A percentile compares a stretch with the other conserved stretches of the same genome.
Evolutionary conservation across 1,284 basidiomycete genomes (phyloP).

Genomic region (Ganoderma boninense): DNA sequence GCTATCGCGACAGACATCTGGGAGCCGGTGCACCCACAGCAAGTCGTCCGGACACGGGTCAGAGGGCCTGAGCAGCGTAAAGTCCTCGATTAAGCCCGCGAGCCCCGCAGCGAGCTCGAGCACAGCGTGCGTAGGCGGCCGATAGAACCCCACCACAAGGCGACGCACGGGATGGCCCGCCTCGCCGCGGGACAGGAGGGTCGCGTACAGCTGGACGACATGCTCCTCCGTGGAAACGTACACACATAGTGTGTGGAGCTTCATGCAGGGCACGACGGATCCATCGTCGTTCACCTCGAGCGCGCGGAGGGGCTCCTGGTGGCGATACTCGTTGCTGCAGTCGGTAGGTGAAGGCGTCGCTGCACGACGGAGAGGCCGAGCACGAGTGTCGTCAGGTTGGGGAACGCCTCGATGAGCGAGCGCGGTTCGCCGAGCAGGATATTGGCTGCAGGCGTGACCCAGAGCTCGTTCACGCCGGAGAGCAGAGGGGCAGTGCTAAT

Average conservation of each 20-base stretch:
- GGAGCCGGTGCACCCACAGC: neutral
- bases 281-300: neutral
- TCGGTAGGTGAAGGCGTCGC: too few species aligned
- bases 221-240: neutral
- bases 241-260: neutral
- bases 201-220: neutral
- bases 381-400: neutral
- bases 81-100: neutral
- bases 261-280: neutral
- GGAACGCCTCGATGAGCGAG: neutral
- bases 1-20: neutral
- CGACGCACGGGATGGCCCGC: neutral
- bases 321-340: neutral
- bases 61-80: neutral
- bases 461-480: neutral
- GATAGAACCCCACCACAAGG: neutral
- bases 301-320: neutral
- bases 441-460: neutral
- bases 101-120: neutral
- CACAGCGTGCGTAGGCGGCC: neutral
- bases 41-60: neutral
- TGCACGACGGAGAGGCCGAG: neutral
- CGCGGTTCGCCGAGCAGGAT: neutral
- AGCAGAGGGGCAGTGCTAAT: neutral
- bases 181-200: neutral